Percentiles rank a stretch among this genome's conserved stretches.
Evolutionary conservation across 305 asterid species (phyloP).

Genomic region (Fraxinus xanthoxyloides): DNA sequence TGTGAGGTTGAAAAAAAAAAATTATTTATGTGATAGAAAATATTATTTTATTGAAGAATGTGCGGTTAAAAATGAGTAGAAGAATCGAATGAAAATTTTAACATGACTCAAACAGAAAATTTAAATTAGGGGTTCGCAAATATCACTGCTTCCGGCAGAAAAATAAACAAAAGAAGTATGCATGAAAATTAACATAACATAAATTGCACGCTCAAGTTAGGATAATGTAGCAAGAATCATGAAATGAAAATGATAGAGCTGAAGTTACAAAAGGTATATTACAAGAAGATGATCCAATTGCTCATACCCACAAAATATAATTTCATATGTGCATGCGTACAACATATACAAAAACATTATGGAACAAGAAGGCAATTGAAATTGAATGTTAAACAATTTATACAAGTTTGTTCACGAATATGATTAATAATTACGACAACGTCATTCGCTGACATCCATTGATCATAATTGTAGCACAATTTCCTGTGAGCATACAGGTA

Average conservation of each 20-base stretch:
- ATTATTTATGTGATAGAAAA: no score
- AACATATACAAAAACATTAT: neutral
- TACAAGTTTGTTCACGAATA: neutral
- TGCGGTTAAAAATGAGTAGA: no score
- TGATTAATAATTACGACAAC: conserved; percentile 1
- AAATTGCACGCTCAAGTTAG: neutral
- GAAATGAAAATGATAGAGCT: neutral
- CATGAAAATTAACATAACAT: neutral
- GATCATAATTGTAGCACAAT: conserved; percentile 6
- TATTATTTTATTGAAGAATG: no score
- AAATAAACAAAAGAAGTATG: neutral
- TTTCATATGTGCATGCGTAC: neutral
- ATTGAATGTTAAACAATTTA: neutral
- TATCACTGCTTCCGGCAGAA: neutral
- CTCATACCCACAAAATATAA: neutral
- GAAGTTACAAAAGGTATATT: neutral
- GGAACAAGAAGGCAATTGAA: conserved; percentile 5
- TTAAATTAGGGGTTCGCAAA: neutral
- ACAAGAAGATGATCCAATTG: neutral
- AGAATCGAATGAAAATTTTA: no score
- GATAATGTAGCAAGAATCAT: neutral
- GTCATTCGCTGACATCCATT: conserved; percentile 5
- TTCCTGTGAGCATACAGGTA: neutral
- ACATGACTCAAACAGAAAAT: no score
- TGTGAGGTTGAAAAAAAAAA: no score